Evolutionary conservation across 352 stramenopile species (phyloP), one percentile per base, ranked within the genome.

Genomic region (Phytophthora idaei): DNA sequence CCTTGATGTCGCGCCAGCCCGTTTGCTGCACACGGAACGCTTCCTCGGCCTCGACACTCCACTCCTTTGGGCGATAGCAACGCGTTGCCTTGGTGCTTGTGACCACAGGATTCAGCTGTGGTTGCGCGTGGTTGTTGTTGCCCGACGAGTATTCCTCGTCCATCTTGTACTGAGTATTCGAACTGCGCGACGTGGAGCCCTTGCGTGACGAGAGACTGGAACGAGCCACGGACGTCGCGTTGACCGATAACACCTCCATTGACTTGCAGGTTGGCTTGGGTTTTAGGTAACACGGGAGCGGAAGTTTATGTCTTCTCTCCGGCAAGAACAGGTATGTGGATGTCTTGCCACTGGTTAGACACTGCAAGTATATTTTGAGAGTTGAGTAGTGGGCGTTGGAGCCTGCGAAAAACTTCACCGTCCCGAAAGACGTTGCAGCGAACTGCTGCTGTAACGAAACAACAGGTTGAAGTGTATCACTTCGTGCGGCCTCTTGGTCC

Each of bases 1-100:
- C 85, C 48, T 90, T 91, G 47, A 93, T 69, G 51, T 94, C 87
- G 5, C 77, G 74, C 83, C 81, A 93, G 11, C 83, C 85, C 0
- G 85, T 78, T 37, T 92, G 83, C 56, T 93, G 87, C 32, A 93
- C 78, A 0, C 85, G 80, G 44, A 92, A 93, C 0, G 87, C 83
- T 77, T 92, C 76, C 75, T 94, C 83, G 32, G 78, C 85, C 15
- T 90, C 79, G 1, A 72, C 66, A 31, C 66, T 86, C 85, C 87
- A 93, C 44, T 90, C 80, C 48, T 93, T 91, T 0, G 78, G 80
- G 25, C 87, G 80, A 52, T 84, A 81, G 68, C 82, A 91, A 17
- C 76, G 76, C 8, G 72, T 85, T 12, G 85, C 78, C 49, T 90
- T 91, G 45, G 71, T 72, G 48, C 58, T 83, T 12, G 73, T 83